These are phyloP conservation scores for Astrocystis sublimbata DNA, from an alignment of 495 filamentous ascomycete genomes.

Conservation along the genomic window DNA sequence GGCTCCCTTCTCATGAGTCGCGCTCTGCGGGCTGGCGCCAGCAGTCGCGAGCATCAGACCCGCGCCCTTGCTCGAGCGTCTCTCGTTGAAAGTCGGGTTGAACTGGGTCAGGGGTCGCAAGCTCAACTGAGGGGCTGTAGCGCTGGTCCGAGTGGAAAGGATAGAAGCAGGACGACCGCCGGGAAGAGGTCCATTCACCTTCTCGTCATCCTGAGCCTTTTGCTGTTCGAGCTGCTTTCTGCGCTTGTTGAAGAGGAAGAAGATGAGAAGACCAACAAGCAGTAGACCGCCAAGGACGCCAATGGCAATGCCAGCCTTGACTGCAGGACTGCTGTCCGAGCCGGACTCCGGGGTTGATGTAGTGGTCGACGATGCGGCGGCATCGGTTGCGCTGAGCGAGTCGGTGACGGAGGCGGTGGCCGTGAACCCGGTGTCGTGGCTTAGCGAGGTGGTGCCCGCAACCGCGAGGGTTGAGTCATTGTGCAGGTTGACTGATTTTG, in stretches of 20 bases:
- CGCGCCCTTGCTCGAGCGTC: constrained; percentile 51
- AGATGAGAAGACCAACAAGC: constrained; percentile 61
- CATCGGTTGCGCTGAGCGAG: constrained; percentile 18
- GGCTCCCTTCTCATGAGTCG: constrained; percentile 20
- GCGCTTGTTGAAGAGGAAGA: constrained; percentile 67
- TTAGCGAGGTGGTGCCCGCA: constrained; percentile 19
- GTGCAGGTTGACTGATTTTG: constrained; percentile 7
- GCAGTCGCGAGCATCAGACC: constrained; percentile 42
- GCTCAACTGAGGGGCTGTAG: constrained; percentile 71
- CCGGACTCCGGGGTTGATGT: constrained; percentile 32
- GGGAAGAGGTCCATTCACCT: constrained; percentile 48
- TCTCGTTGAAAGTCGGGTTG: constrained; percentile 62
- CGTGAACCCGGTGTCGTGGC: constrained; percentile 5
- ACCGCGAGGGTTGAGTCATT: constrained; percentile 21
- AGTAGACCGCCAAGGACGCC: constrained; percentile 69
- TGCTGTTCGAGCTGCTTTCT: constrained; percentile 52
- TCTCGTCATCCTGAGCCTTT: constrained; percentile 60
- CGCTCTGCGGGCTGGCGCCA: constrained; percentile 31
- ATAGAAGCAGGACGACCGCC: constrained; percentile 29
- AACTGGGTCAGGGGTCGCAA: constrained; percentile 88
- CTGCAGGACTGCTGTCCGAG: constrained; percentile 56
- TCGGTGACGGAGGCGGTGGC: constrained; percentile 7
- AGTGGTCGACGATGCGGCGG: constrained; percentile 28
- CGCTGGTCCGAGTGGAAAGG: constrained; percentile 34
- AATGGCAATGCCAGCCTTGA: constrained; percentile 82